A percentile compares a stretch with the other conserved stretches of the same genome.
These are phyloP conservation scores for Spirogloea muscicola DNA, from an alignment of 139 green algal genomes.

Conservation along the genomic window DNA sequence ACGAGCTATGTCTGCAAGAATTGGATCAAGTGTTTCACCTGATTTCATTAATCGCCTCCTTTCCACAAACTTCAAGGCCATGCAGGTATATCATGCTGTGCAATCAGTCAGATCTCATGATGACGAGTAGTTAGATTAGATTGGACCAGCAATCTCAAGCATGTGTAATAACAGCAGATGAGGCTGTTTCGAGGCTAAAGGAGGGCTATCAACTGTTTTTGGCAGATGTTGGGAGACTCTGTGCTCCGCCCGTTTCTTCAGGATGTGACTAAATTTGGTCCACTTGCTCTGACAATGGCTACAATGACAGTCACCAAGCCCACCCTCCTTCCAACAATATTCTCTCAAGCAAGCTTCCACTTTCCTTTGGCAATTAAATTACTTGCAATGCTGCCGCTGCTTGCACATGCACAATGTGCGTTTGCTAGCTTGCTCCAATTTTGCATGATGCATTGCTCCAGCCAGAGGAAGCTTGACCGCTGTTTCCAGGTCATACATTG, in stretches of 20 bases:
- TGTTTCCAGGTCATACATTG: too few relatives aligned
- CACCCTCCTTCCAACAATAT: conserved; percentile 32
- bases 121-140: neutral
- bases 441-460: too few relatives aligned
- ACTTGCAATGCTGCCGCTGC: too few relatives aligned
- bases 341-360: too few relatives aligned
- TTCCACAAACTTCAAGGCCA: conserved; percentile 31
- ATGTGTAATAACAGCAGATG: conserved; percentile 4
- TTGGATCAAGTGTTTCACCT: conserved; percentile 9
- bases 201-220: neutral
- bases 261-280: neutral
- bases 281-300: conserved; percentile 27
- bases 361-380: too few relatives aligned
- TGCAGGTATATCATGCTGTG: conserved; percentile 10
- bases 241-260: conserved; percentile 36
- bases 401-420: too few relatives aligned
- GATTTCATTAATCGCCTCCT: conserved; percentile 48
- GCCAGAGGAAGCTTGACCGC: too few relatives aligned
- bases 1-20: conserved; percentile 22
- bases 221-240: conserved; percentile 27
- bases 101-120: neutral
- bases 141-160: neutral
- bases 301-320: conserved; percentile 30
- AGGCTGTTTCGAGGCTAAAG: neutral
- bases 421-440: too few relatives aligned